Evolutionary conservation across 2,329 filamentous ascomycete genomes (phyloP).

Genomic region (Escovopsis sp.): DNA sequence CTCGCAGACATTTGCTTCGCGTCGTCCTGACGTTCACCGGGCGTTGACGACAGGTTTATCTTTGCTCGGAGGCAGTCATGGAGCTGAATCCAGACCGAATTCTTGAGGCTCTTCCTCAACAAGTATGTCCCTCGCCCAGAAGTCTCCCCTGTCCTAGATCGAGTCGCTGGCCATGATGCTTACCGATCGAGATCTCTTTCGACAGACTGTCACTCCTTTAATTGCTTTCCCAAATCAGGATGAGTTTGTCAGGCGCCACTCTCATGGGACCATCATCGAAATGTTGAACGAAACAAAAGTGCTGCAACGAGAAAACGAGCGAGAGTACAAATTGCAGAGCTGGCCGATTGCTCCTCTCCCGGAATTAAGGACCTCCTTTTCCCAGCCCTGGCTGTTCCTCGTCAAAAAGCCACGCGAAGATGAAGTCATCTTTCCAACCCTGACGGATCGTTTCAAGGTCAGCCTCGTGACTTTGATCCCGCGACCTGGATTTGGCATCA

Average conservation of each 20-base stretch:
- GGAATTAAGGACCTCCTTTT: slow-evolving; percentile 14
- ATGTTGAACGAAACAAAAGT: slow-evolving; percentile 16
- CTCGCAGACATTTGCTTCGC: too few relatives aligned
- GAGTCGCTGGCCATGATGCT: too few relatives aligned
- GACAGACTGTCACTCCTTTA: slow-evolving; percentile 1
- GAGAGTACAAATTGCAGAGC: slow-evolving; percentile 7
- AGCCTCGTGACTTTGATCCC: slow-evolving; percentile 12
- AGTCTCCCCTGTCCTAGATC: not conserved
- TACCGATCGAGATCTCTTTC: too few relatives aligned
- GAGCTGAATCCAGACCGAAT: too few relatives aligned
- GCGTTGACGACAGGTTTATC: too few relatives aligned
- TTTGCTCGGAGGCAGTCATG: too few relatives aligned
- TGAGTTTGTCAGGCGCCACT: slow-evolving; percentile 14
- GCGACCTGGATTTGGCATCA: slow-evolving; percentile 8
- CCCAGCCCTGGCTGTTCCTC: slow-evolving; percentile 18
- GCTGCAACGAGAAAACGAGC: slow-evolving; percentile 13
- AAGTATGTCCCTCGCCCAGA: not conserved
- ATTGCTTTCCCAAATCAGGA: slow-evolving; percentile 10
- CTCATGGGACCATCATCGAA: slow-evolving; percentile 19
- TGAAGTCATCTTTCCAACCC: slow-evolving; percentile 12
- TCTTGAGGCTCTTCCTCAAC: not conserved
- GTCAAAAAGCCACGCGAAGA: slow-evolving; percentile 10
- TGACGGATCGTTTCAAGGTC: slow-evolving; percentile 15
- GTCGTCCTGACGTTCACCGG: too few relatives aligned
- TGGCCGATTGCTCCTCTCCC: slow-evolving; percentile 19